Conservation (phyloP, 148 eudicot species). For the Rhododendron griersonianum region DNA sequence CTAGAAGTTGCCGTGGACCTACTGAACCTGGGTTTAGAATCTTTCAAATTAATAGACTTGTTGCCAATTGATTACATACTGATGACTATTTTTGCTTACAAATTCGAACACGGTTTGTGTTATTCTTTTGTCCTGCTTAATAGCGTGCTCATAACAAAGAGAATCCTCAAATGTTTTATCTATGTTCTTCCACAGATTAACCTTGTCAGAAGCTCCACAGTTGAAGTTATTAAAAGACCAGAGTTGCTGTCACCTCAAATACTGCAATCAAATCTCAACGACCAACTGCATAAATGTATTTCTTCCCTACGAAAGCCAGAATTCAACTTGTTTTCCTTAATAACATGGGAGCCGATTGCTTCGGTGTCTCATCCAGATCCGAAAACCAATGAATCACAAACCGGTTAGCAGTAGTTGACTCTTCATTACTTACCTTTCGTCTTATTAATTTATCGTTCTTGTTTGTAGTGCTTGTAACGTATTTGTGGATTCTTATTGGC, state of each 20-base stretch:
- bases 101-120: background rate
- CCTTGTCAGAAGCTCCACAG: constrained; percentile 30
- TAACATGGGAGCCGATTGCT: background rate
- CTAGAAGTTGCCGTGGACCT: background rate
- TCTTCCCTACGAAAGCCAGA: constrained; percentile 30
- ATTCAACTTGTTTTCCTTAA: constrained; percentile 12
- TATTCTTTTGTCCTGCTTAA: background rate
- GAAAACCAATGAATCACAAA: background rate
- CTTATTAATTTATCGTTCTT: background rate
- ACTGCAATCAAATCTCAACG: constrained; percentile 29
- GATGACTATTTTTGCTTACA: background rate
- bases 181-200: constrained; percentile 29
- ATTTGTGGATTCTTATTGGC: background rate
- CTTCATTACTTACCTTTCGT: background rate
- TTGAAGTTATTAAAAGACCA: constrained; percentile 41
- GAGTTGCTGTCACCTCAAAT: constrained; percentile 40
- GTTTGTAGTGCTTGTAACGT: background rate
- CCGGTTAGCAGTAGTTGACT: background rate
- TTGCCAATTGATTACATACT: background rate
- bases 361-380: background rate
- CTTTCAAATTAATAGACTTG: background rate
- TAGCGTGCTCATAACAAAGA: background rate
- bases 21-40: background rate
- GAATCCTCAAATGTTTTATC: background rate
- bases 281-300: constrained; percentile 37